Evolutionary conservation across 495 filamentous ascomycete genomes (phyloP).

Genomic region (Echria macrotheca): DNA sequence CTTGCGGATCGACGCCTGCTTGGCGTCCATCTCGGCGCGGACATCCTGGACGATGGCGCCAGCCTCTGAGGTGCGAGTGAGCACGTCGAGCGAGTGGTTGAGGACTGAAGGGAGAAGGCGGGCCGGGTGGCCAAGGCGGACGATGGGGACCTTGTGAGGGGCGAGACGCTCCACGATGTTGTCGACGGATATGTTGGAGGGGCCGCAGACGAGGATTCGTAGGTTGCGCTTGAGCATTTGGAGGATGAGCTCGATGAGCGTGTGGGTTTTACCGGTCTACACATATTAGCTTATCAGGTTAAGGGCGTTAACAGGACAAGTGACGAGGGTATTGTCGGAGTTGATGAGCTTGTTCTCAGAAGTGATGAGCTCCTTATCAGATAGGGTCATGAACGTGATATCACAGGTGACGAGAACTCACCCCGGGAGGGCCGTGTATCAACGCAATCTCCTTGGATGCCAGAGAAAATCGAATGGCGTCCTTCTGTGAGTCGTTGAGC

Average conservation of each 20-base stretch:
- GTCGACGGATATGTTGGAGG: slow-evolving; percentile 94
- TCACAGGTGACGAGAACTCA: too few relatives aligned
- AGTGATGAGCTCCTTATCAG: not conserved
- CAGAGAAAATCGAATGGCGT: slow-evolving; percentile 84
- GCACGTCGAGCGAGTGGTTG: slow-evolving; percentile 81
- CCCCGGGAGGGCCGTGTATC: slow-evolving; percentile 91
- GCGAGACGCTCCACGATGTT: slow-evolving; percentile 96
- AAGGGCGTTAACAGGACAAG: not conserved
- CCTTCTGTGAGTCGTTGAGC: slow-evolving; percentile 85
- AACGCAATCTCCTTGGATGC: slow-evolving; percentile 78
- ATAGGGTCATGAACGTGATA: too few relatives aligned
- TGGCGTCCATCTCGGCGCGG: slow-evolving; percentile 85
- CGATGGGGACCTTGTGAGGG: slow-evolving; percentile 74
- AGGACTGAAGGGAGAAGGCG: slow-evolving; percentile 84
- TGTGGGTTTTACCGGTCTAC: slow-evolving; percentile 93
- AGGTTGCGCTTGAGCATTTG: slow-evolving; percentile 69
- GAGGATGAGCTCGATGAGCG: slow-evolving; percentile 87
- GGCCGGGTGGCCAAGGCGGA: slow-evolving; percentile 90
- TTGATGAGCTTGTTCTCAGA: too few relatives aligned
- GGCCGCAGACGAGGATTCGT: slow-evolving; percentile 85
- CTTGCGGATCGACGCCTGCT: slow-evolving; percentile 84
- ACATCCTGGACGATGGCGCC: slow-evolving; percentile 88
- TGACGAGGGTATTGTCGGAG: too few relatives aligned
- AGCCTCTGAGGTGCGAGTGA: slow-evolving; percentile 88
- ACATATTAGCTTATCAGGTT: not conserved